phyloP scores from a whole-genome alignment of 495 filamentous ascomycete species.

The Xylaria acuta region DNA sequence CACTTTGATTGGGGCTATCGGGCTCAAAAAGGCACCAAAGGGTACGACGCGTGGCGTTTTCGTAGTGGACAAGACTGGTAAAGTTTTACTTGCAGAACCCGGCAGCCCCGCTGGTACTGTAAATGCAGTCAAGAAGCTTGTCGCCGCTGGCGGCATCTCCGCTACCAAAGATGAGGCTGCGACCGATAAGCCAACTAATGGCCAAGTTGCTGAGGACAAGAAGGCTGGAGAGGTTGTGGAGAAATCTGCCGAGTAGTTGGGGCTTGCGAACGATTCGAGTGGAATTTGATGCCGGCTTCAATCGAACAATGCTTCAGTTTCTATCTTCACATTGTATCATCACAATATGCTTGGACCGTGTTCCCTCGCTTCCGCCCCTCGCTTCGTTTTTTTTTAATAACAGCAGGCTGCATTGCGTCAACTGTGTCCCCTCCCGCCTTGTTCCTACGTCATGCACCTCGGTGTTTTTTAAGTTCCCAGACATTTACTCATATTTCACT shows the following conservation, averaged over 20 bases:
- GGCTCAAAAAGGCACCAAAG: slow-evolving; percentile 75
- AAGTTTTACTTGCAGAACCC: slow-evolving; percentile 65
- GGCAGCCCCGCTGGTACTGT: slow-evolving; percentile 67
- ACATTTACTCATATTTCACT: neutral
- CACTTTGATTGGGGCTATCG: slow-evolving; percentile 75
- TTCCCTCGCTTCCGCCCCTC: slow-evolving; percentile 2
- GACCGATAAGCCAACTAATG: slow-evolving; percentile 33
- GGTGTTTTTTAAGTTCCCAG: neutral
- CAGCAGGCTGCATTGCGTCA: slow-evolving; percentile 16
- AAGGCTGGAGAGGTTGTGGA: slow-evolving; percentile 34
- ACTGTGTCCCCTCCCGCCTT: slow-evolving; percentile 6
- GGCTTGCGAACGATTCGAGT: neutral
- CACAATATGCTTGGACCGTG: slow-evolving; percentile 21
- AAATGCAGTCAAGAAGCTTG: slow-evolving; percentile 60
- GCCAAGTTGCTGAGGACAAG: slow-evolving; percentile 30
- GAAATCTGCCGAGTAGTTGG: slow-evolving; percentile 25
- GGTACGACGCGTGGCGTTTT: slow-evolving; percentile 88
- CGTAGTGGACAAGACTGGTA: slow-evolving; percentile 77
- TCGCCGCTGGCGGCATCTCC: slow-evolving; percentile 37
- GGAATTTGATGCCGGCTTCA: slow-evolving; percentile 22
- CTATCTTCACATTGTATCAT: slow-evolving; percentile 12
- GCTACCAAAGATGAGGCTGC: slow-evolving; percentile 30
- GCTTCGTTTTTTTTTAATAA: slow-evolving; percentile 3
- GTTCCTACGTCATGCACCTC: neutral
- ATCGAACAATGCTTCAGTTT: slow-evolving; percentile 15